These are phyloP conservation scores for Solanum ossicruentum DNA, from an alignment of 257 asterid genomes.

Conservation along the genomic window DNA sequence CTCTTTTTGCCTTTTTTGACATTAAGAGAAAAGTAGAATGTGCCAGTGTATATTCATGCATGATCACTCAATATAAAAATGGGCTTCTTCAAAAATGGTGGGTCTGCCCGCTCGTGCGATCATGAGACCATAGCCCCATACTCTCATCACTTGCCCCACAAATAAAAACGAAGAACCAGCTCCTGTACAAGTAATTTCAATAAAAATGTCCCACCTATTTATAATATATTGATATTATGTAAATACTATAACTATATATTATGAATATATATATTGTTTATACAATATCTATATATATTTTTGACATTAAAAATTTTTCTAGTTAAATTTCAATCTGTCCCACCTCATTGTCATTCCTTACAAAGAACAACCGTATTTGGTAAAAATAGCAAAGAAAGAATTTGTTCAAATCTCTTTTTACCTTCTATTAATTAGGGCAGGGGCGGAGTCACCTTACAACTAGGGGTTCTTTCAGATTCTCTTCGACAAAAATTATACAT, in stretches of 20 bases:
- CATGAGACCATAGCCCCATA: constrained; percentile 57
- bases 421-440: neutral
- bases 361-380: neutral
- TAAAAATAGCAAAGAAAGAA: neutral
- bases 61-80: constrained; percentile 8
- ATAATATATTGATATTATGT: too few species aligned
- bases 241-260: too few species aligned
- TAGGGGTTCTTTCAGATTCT: too few species aligned
- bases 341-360: neutral
- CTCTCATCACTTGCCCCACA: constrained; percentile 1
- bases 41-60: constrained; percentile 14
- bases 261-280: too few species aligned
- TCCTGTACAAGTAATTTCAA: too few species aligned
- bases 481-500: too few species aligned
- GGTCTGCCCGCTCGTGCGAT: constrained; percentile 80
- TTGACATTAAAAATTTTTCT: neutral
- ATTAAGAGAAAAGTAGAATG: neutral
- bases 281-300: too few species aligned
- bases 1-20: neutral
- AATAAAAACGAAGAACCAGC: neutral
- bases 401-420: neutral
- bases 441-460: too few species aligned
- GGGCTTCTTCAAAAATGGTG: constrained; percentile 31
- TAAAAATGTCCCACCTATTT: too few species aligned
- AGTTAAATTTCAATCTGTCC: neutral